Evolutionary conservation across 1,284 basidiomycete genomes (phyloP).

Genomic region (Pholiota adiposa): DNA sequence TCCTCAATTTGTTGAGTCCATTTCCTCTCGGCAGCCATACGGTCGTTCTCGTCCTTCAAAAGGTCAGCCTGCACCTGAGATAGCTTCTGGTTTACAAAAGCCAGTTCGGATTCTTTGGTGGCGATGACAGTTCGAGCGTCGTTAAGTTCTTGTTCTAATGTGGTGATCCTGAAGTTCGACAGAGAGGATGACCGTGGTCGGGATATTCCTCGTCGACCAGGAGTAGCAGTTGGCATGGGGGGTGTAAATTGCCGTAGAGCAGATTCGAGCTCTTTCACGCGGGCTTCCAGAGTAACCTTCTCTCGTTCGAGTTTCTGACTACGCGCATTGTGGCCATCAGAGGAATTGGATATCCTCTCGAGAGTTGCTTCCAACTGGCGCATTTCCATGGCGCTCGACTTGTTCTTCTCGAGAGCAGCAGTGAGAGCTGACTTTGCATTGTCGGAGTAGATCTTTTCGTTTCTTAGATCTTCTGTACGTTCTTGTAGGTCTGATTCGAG

Average conservation of each 20-base stretch:
- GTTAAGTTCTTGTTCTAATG: constrained; percentile 58
- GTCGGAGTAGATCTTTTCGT: constrained; percentile 55
- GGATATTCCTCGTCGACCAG: constrained; percentile 38
- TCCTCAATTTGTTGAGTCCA: constrained; percentile 46
- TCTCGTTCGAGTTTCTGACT: constrained; percentile 56
- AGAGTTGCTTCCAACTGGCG: constrained; percentile 62
- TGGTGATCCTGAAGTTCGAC: constrained; percentile 51
- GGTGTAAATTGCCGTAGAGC: constrained; percentile 41
- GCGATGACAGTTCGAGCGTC: constrained; percentile 47
- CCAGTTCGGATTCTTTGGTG: constrained; percentile 49
- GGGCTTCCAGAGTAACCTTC: constrained; percentile 54
- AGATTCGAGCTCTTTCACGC: constrained; percentile 58
- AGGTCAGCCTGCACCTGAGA: constrained; percentile 51
- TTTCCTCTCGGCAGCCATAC: constrained; percentile 53
- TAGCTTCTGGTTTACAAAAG: constrained; percentile 48
- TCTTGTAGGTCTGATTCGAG: constrained; percentile 56
- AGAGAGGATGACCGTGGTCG: constrained; percentile 34
- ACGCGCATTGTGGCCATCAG: constrained; percentile 48
- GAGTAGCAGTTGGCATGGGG: constrained; percentile 29
- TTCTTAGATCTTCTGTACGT: constrained; percentile 56
- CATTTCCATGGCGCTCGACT: constrained; percentile 50
- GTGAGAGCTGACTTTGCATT: constrained; percentile 57
- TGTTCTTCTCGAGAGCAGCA: constrained; percentile 53
- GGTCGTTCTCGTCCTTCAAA: constrained; percentile 62
- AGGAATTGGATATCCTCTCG: constrained; percentile 59